These are phyloP conservation scores for Eimeria praecox DNA, from an alignment of 169 alveolate genomes.

Conservation along the genomic window DNA sequence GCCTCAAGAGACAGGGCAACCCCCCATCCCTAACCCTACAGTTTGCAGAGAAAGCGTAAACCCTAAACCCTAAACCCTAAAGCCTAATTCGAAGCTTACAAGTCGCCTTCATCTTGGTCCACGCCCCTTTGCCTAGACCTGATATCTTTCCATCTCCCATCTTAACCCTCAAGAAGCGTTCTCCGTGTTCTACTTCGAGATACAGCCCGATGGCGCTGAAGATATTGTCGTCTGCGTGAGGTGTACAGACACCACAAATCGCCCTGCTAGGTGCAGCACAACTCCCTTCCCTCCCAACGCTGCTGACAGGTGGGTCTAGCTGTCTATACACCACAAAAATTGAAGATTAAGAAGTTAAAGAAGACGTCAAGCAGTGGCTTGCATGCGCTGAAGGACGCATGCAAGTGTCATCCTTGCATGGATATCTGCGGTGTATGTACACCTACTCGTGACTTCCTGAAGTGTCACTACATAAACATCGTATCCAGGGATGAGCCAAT, in stretches of 20 bases:
- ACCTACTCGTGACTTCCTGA: slow-evolving; percentile 78
- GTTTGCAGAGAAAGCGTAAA: no score
- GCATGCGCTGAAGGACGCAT: background rate
- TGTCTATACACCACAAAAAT: no score
- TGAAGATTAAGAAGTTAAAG: background rate
- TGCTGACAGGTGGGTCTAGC: no score
- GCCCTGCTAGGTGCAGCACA: background rate
- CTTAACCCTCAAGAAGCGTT: slow-evolving; percentile 84
- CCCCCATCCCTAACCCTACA: no score
- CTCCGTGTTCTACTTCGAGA: slow-evolving; percentile 85
- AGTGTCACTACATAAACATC: slow-evolving; percentile 79
- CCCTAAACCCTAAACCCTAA: background rate
- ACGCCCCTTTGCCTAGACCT: slow-evolving; percentile 93
- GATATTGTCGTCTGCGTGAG: slow-evolving; percentile 78
- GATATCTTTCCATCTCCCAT: slow-evolving; percentile 89
- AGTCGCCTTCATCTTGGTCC: slow-evolving; percentile 90
- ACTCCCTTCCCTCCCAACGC: no score
- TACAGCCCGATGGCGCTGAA: slow-evolving; percentile 84
- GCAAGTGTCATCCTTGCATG: background rate
- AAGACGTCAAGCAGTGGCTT: background rate
- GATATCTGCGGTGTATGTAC: background rate
- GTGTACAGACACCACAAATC: background rate
- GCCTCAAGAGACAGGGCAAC: no score
- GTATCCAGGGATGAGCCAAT: slow-evolving; percentile 79
- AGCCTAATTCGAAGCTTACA: slow-evolving; percentile 72